A percentile compares a stretch with the other conserved stretches of the same genome.
Evolutionary conservation across 805 yeast species (phyloP).

Genomic region (Pichia phayaonensis): DNA sequence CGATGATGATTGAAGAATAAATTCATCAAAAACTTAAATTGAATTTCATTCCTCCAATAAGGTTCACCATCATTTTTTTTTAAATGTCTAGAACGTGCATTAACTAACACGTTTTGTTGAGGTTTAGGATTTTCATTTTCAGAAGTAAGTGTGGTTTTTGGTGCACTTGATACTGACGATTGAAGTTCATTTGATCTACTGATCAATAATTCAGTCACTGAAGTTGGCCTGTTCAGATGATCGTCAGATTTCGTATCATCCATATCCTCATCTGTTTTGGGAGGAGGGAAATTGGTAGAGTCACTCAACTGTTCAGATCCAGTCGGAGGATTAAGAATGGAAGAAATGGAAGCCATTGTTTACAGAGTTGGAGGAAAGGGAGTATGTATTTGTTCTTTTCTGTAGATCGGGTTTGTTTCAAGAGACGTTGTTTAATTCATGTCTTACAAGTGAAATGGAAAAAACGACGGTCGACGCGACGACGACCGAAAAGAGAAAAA

Average conservation of each 20-base stretch:
- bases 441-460: neutral
- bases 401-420: no score
- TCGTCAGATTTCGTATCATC: neutral
- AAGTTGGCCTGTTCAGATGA: neutral
- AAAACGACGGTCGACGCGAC: neutral
- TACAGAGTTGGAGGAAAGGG: neutral
- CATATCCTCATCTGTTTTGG: neutral
- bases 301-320: neutral
- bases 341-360: neutral
- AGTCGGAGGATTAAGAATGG: neutral
- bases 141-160: neutral
- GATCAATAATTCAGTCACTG: slow-evolving; percentile 3
- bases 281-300: neutral
- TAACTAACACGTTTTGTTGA: slow-evolving; percentile 24
- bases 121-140: slow-evolving; percentile 16
- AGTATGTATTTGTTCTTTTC: no score
- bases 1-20: slow-evolving; percentile 55
- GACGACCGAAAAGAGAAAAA: no score
- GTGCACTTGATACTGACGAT: neutral
- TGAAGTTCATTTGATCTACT: neutral
- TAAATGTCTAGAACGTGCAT: slow-evolving; percentile 44
- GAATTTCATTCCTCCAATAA: slow-evolving; percentile 81
- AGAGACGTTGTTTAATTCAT: neutral
- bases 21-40: slow-evolving; percentile 62
- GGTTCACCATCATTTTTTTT: slow-evolving; percentile 92